Conservation (phyloP, 805 yeast genomes). For the Saturnispora halmiae region DNA sequence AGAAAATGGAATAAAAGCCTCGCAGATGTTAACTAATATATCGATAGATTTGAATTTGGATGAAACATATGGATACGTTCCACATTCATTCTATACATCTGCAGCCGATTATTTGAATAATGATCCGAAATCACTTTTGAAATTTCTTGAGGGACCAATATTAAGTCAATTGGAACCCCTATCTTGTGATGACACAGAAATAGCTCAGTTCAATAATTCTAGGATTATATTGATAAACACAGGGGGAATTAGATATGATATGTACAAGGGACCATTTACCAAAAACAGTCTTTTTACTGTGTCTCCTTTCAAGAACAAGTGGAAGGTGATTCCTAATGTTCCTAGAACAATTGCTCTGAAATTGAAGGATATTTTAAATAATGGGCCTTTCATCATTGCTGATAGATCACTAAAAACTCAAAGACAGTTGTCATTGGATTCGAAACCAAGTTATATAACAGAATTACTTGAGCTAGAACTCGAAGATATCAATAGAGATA, state of each 20-base stretch:
- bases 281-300: constrained; percentile 71
- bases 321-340: constrained; percentile 56
- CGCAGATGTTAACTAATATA: constrained; percentile 32
- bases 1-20: constrained; percentile 39
- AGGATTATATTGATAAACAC: constrained; percentile 68
- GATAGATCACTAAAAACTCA: constrained; percentile 19
- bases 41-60: constrained; percentile 47
- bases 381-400: constrained; percentile 33
- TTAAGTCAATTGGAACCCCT: constrained; percentile 29
- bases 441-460: not conserved
- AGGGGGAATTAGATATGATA: constrained; percentile 81
- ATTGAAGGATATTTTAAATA: constrained; percentile 50
- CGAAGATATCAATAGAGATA: constrained; percentile 1
- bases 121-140: constrained; percentile 47
- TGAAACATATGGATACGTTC: constrained; percentile 55
- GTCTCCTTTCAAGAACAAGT: constrained; percentile 74
- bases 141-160: constrained; percentile 48
- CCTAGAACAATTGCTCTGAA: constrained; percentile 49
- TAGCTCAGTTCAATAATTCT: constrained; percentile 18
- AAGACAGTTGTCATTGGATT: constrained; percentile 20
- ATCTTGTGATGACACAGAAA: constrained; percentile 20
- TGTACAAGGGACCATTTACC: constrained; percentile 78
- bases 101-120: constrained; percentile 48
- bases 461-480: not conserved
- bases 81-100: constrained; percentile 54